phyloP scores from a whole-genome alignment of 192 early-diverging fungal genomes.

The Ramicandelaber brevisporus region DNA sequence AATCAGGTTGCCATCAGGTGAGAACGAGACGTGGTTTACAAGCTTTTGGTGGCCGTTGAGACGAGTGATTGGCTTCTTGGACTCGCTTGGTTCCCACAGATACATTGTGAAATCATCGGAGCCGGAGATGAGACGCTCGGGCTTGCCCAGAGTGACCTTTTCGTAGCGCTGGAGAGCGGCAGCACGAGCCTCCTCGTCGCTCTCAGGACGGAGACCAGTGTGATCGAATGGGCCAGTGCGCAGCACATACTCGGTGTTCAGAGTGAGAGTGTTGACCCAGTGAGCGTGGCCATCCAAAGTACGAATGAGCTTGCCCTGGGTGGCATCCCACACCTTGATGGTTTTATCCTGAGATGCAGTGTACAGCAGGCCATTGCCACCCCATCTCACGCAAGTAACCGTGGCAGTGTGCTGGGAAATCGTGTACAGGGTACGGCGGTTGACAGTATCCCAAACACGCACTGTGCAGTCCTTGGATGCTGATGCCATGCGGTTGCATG shows the following conservation, averaged over 20 bases:
- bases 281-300: conserved; percentile 81
- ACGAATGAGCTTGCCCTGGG: conserved; percentile 57
- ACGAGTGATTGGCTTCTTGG: conserved; percentile 56
- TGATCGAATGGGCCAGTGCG: conserved; percentile 83
- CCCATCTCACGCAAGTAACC: conserved; percentile 89
- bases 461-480: conserved; percentile 87
- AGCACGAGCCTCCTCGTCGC: conserved; percentile 36
- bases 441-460: conserved; percentile 74
- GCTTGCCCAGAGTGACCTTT: conserved; percentile 26
- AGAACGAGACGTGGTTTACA: conserved; percentile 83
- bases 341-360: conserved; percentile 80
- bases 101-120: conserved; percentile 97
- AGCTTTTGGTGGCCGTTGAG: conserved; percentile 88
- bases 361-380: conserved; percentile 83
- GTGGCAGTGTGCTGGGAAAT: conserved; percentile 78
- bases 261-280: conserved; percentile 86
- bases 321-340: conserved; percentile 80
- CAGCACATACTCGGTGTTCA: conserved; percentile 74
- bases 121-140: conserved; percentile 69
- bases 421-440: conserved; percentile 42
- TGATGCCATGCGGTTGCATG: conserved; percentile 56
- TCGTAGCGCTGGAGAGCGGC: conserved; percentile 61
- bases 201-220: conserved; percentile 28
- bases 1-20: conserved; percentile 67
- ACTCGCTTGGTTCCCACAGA: conserved; percentile 66